phyloP scores from a whole-genome alignment of 768 basidiomycete species.

The Trichaptum fuscoviolaceum region DNA sequence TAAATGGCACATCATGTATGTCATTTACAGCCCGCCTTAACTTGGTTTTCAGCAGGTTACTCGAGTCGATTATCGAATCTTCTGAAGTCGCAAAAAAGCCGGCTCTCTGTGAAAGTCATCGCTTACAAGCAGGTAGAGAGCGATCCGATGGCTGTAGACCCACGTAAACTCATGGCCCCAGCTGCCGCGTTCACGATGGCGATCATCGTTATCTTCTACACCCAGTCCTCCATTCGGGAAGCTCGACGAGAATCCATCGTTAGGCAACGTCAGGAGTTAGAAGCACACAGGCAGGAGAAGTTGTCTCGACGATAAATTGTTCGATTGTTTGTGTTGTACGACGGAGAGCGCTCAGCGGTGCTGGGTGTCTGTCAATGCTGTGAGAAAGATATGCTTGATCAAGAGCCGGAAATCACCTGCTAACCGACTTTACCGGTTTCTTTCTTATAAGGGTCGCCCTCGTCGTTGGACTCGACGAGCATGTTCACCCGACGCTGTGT shows the following conservation, averaged over 20 bases:
- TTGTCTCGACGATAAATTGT: neutral
- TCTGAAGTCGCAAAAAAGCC: neutral
- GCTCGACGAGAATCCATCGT: constrained; percentile 15
- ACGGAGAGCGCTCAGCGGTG: too few relatives aligned
- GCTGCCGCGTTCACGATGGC: constrained; percentile 21
- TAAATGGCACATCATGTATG: neutral
- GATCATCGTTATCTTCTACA: constrained; percentile 15
- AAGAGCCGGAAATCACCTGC: neutral
- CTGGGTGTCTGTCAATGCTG: neutral
- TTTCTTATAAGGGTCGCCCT: neutral
- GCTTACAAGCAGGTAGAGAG: too few relatives aligned
- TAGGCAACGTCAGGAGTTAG: constrained; percentile 9
- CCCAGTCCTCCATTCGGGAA: constrained; percentile 14
- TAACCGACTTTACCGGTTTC: neutral
- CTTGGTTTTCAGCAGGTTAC: neutral
- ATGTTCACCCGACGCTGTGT: neutral
- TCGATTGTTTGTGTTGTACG: neutral
- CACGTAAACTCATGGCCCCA: constrained; percentile 16
- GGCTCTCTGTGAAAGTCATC: neutral
- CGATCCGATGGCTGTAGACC: constrained; percentile 13
- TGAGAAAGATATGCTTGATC: neutral
- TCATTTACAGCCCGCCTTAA: neutral
- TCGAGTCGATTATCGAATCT: too few relatives aligned
- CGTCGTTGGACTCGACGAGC: neutral
- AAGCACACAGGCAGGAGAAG: neutral